Evolutionary conservation across 805 yeast genomes (phyloP), one percentile per base, ranked within the genome.

Genomic region (Huiozyma naganishii): DNA sequence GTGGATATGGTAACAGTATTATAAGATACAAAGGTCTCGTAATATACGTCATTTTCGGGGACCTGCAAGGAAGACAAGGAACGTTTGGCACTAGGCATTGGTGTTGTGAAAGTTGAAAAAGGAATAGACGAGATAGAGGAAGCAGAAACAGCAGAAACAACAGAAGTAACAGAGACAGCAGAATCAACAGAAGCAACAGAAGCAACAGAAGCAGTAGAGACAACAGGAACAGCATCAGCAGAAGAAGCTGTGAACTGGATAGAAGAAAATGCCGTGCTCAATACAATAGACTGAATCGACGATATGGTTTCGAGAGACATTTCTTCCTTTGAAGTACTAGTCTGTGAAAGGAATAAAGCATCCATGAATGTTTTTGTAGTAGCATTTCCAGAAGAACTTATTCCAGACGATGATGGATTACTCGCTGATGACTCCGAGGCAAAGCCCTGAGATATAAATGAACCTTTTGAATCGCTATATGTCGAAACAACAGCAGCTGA

Each of bases 1-100:
- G 55, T 51, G 2, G 54, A 46, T 6, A 52, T 32, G n/a, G 45
- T 45, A 27, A 50, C 32, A 10, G 52, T 50, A 35, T 11, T 32
- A 39, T 42, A 40, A 37, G 37, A 17, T 30, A 28, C 28, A 3
- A 34, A 23, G 6, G 37, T 32, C n/a, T 10, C 13, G 2, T 36
- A 9, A n/a, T 11, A 28, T 6, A 5, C 23, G 23, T 17, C 23
- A 17, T 17, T 17, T 17, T 17, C 23, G 23, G 23, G 23, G 23
- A 17, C 23, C 4, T 17, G 2, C 4, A 17, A 17, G 23, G 4
- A 17, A 17, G 23, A 17, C 23, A 17, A 17, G 4, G 23, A 17
- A 17, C 23, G 23, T 17, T 17, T 17, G 4, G 23, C 4, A 17
- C 23, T 17, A 17, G 23, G 23, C 5, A 8, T 5, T 30, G 33